phyloP scores from a whole-genome alignment of 2,329 filamentous ascomycete species.

The Fusarium sp. region DNA sequence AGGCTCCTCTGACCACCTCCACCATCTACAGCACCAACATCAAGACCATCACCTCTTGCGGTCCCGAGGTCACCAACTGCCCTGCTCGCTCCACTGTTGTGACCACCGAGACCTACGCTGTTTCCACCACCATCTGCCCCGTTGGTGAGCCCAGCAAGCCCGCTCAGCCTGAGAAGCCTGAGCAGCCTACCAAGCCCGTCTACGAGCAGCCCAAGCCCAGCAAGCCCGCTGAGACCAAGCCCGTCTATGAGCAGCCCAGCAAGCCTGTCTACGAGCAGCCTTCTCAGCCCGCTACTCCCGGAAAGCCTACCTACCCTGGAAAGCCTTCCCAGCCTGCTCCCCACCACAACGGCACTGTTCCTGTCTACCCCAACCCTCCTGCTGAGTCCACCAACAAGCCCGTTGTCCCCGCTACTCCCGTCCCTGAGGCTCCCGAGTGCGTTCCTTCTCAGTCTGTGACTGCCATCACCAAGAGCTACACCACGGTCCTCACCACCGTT shows the following conservation, averaged over 20 bases:
- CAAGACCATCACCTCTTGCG: slow-evolving; percentile 72
- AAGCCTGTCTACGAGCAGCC: slow-evolving; percentile 17
- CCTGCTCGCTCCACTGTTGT: slow-evolving; percentile 55
- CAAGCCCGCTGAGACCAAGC: slow-evolving; percentile 20
- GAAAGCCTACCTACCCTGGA: slow-evolving; percentile 15
- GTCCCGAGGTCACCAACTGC: slow-evolving; percentile 72
- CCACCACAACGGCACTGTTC: slow-evolving; percentile 38
- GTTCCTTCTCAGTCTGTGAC: slow-evolving; percentile 54
- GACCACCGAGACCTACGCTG: slow-evolving; percentile 51
- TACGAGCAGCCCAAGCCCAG: slow-evolving; percentile 10
- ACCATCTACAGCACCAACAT: slow-evolving; percentile 70
- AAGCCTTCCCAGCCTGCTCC: slow-evolving; percentile 24
- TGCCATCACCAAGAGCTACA: slow-evolving; percentile 67
- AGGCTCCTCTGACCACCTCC: slow-evolving; percentile 59
- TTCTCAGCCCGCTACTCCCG: background rate
- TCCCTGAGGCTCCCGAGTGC: slow-evolving; percentile 33
- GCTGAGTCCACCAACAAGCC: slow-evolving; percentile 25
- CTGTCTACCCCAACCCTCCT: slow-evolving; percentile 35
- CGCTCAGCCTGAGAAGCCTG: too few relatives aligned
- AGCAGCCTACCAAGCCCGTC: slow-evolving; percentile 8
- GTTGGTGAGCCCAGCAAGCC: slow-evolving; percentile 39
- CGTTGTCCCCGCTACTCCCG: slow-evolving; percentile 27
- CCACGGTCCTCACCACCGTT: slow-evolving; percentile 66
- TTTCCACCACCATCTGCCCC: slow-evolving; percentile 57
- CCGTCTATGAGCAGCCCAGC: slow-evolving; percentile 22